A percentile compares a stretch with the other conserved stretches of the same genome.
Evolutionary conservation across 768 basidiomycete species (phyloP).

Genomic region (Lentinus tigrinus): DNA sequence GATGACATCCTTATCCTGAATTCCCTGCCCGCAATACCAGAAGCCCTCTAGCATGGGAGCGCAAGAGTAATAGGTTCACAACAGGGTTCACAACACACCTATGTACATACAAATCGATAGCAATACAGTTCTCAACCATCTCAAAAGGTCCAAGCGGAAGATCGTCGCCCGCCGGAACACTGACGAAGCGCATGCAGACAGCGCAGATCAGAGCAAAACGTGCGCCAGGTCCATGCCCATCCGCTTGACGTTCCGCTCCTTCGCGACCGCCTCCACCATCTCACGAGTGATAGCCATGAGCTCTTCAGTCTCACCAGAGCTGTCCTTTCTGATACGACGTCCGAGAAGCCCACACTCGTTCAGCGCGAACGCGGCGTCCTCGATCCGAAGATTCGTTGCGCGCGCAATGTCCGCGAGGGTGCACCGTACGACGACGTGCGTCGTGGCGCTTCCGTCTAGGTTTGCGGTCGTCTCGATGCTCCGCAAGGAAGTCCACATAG

Average conservation of each 20-base stretch:
- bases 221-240: constrained; percentile 62
- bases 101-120: constrained; percentile 14
- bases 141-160: background rate
- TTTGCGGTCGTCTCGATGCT: constrained; percentile 56
- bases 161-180: background rate
- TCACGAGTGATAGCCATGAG: constrained; percentile 60
- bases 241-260: constrained; percentile 67
- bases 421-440: constrained; percentile 66
- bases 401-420: constrained; percentile 76
- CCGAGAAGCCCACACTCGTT: constrained; percentile 81
- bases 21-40: too few species aligned
- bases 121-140: background rate
- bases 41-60: too few species aligned
- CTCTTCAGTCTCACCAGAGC: constrained; percentile 40
- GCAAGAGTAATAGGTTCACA: too few species aligned
- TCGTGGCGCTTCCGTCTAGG: constrained; percentile 66
- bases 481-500: constrained; percentile 52
- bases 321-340: constrained; percentile 35
- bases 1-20: too few species aligned
- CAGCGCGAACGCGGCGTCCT: constrained; percentile 87
- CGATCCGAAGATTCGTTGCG: constrained; percentile 76
- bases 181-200: background rate
- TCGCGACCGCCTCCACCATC: constrained; percentile 66
- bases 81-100: background rate
- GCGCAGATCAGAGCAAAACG: constrained; percentile 43